Conservation (phyloP, 2,329 filamentous ascomycete genomes). For the Colletotrichum tropicicola region DNA sequence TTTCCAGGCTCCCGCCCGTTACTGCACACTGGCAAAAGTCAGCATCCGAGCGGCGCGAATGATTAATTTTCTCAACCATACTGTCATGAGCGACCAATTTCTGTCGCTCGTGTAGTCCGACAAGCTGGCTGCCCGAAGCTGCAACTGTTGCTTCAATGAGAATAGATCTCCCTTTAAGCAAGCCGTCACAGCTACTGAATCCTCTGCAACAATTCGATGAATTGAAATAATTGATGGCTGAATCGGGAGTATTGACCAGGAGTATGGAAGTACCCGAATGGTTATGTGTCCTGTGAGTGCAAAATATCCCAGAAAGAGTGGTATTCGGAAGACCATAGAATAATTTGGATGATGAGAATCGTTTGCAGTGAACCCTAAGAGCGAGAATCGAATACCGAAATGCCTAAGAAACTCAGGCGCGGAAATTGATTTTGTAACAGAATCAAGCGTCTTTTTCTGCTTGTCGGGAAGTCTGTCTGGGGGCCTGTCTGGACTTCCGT, state of each 20-base stretch:
- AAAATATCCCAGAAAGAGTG: too few relatives aligned
- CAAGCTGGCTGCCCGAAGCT: not conserved
- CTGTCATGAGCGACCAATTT: not conserved
- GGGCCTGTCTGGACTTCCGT: too few relatives aligned
- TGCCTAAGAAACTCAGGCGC: too few relatives aligned
- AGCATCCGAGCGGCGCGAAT: not conserved
- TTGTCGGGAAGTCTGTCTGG: too few relatives aligned
- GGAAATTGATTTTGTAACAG: too few relatives aligned
- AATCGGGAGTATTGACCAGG: not conserved
- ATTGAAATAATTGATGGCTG: not conserved
- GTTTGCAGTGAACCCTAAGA: too few relatives aligned
- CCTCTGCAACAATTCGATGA: not conserved
- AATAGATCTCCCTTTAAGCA: not conserved
- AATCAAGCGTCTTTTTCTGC: too few relatives aligned
- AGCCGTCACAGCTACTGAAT: not conserved
- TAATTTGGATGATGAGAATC: too few relatives aligned
- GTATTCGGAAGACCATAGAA: too few relatives aligned
- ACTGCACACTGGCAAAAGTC: not conserved
- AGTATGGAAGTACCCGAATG: too few relatives aligned
- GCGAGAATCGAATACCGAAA: too few relatives aligned
- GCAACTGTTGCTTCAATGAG: not conserved
- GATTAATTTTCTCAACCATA: not conserved
- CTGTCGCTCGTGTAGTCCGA: not conserved
- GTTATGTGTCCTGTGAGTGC: too few relatives aligned
- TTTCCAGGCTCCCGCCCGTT: not conserved